Evolutionary conservation across 2,329 filamentous ascomycete species (phyloP).

Genomic region (Penicillium concentricum): DNA sequence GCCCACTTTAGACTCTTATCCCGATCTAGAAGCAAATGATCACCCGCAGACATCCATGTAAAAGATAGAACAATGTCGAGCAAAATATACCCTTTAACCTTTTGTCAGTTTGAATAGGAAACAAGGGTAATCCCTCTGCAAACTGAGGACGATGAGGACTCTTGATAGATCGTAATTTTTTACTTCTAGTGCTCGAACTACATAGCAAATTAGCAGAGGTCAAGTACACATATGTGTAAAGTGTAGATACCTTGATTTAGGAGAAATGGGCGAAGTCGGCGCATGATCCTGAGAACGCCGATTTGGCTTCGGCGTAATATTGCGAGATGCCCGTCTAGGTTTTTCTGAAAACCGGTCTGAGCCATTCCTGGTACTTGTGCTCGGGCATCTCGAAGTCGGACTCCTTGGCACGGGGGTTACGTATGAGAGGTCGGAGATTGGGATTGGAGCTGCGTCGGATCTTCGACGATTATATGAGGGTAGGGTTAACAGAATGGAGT

Average conservation of each 20-base stretch:
- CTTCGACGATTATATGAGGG: not conserved
- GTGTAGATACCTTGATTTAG: not conserved
- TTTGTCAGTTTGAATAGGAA: slow-evolving; percentile 9
- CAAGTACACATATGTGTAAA: not conserved
- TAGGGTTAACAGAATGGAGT: not conserved
- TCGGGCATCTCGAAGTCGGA: not conserved
- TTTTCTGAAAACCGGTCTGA: not conserved
- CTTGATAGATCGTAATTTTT: not conserved
- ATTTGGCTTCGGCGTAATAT: not conserved
- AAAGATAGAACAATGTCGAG: not conserved
- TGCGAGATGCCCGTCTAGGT: not conserved
- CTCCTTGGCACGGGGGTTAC: not conserved
- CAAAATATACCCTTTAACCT: not conserved
- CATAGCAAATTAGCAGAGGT: not conserved
- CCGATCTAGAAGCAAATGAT: not conserved
- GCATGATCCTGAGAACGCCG: not conserved
- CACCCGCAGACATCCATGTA: not conserved
- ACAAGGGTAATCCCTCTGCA: slow-evolving; percentile 11
- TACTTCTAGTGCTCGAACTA: not conserved
- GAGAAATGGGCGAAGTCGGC: not conserved
- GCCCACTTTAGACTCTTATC: not conserved
- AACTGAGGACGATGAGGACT: slow-evolving; percentile 6
- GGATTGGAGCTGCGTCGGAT: not conserved
- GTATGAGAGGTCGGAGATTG: not conserved
- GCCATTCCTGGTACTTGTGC: not conserved